A percentile compares a stretch with the other conserved stretches of the same genome.
Conservation (phyloP, 495 filamentous ascomycete species). For the Xylaria bambusicola region DNA sequence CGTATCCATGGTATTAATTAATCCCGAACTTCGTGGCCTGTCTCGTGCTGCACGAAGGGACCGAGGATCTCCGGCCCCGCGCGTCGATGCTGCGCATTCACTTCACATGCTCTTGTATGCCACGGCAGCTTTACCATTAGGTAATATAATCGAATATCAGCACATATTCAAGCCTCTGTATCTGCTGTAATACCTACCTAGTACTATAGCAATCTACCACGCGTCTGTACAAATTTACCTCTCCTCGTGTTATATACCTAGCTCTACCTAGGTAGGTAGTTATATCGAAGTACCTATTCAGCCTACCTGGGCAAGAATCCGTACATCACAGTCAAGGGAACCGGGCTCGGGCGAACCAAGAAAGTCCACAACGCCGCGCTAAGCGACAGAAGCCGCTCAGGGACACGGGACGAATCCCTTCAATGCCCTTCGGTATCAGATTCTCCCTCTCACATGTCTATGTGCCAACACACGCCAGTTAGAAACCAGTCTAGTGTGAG, state of each 20-base stretch:
- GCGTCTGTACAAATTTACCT: too few relatives aligned
- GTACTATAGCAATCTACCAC: not conserved
- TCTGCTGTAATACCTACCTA: not conserved
- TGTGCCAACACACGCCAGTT: too few relatives aligned
- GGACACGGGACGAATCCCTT: too few relatives aligned
- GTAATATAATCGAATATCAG: constrained; percentile 4
- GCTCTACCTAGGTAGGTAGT: too few relatives aligned
- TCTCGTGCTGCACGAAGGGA: constrained; percentile 6
- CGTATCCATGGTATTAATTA: too few relatives aligned
- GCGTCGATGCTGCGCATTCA: not conserved
- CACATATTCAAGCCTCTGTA: too few relatives aligned
- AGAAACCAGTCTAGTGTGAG: too few relatives aligned
- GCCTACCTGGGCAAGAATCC: not conserved
- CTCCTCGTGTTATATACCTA: too few relatives aligned
- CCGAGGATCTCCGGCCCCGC: too few relatives aligned
- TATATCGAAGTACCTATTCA: too few relatives aligned
- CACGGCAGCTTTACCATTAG: not conserved
- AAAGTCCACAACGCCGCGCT: constrained; percentile 5
- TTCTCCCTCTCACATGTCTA: constrained; percentile 3
- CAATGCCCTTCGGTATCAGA: not conserved
- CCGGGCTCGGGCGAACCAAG: not conserved
- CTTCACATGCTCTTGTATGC: not conserved
- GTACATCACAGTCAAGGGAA: not conserved
- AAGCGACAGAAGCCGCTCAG: not conserved
- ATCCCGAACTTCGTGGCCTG: not conserved